Conservation (phyloP, 352 stramenopile species). For the Globisporangium okanoganense region DNA sequence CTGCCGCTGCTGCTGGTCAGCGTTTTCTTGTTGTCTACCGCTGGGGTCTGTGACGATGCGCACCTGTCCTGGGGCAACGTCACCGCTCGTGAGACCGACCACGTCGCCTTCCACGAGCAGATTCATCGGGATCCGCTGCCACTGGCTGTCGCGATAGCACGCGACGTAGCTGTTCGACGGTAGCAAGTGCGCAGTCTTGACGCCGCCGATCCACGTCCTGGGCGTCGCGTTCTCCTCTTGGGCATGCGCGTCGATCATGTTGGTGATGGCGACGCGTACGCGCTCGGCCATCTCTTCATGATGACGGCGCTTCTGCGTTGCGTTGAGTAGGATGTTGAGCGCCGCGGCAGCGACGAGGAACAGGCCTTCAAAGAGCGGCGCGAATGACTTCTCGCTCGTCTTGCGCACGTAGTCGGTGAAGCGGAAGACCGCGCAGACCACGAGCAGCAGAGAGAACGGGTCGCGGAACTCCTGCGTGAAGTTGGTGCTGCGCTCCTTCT, state of each 20-base stretch:
- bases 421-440: conserved; percentile 61
- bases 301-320: conserved; percentile 58
- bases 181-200: conserved; percentile 50
- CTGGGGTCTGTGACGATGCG: conserved; percentile 26
- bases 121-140: conserved; percentile 83
- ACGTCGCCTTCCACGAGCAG: conserved; percentile 77
- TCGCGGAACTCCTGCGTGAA: conserved; percentile 73
- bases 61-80: conserved; percentile 70
- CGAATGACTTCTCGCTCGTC: conserved; percentile 19
- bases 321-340: conserved; percentile 64
- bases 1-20: not conserved
- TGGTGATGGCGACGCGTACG: conserved; percentile 59
- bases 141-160: conserved; percentile 77
- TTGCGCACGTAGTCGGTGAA: conserved; percentile 44
- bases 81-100: conserved; percentile 79
- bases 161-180: conserved; percentile 77
- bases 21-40: not conserved
- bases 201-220: conserved; percentile 22
- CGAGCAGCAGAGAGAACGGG: conserved; percentile 63
- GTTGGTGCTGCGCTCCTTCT: conserved; percentile 59
- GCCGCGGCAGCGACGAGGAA: conserved; percentile 58
- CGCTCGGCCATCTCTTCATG: conserved; percentile 78
- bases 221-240: not conserved
- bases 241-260: conserved; percentile 36
- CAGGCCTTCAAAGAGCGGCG: conserved; percentile 41